A percentile compares a stretch with the other conserved stretches of the same genome.
These are phyloP conservation scores for Metschnikowia koreensis DNA, from an alignment of 805 yeast genomes.

Conservation along the genomic window DNA sequence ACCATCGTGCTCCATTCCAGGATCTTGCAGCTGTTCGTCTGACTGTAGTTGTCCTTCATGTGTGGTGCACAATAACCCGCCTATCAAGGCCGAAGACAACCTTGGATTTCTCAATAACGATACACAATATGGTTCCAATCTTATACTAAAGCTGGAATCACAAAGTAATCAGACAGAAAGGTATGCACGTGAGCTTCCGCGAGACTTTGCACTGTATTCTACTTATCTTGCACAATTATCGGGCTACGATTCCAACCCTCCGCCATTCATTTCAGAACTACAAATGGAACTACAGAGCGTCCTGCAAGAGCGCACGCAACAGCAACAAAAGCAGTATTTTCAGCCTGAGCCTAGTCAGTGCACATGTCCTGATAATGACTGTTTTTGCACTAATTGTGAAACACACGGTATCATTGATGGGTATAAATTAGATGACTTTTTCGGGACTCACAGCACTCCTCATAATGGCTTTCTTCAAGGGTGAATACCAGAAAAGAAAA, in stretches of 20 bases:
- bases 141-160: conserved; percentile 10
- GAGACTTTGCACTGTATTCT: conserved; percentile 2
- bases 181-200: conserved; percentile 7
- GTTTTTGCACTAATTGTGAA: conserved; percentile 41
- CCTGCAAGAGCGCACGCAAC: conserved; percentile 1
- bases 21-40: conserved; percentile 37
- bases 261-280: conserved; percentile 6
- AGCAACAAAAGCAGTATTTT: not conserved
- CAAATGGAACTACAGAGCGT: conserved; percentile 7
- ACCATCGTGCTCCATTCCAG: conserved; percentile 35
- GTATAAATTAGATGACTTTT: conserved; percentile 38
- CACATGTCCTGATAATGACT: conserved; percentile 17
- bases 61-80: conserved; percentile 27
- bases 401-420: conserved; percentile 47
- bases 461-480: not conserved
- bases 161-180: not conserved
- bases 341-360: conserved; percentile 9
- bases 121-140: conserved; percentile 14
- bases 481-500: not conserved
- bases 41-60: conserved; percentile 40
- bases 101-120: conserved; percentile 13
- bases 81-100: conserved; percentile 6
- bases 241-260: not conserved
- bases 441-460: conserved; percentile 11
- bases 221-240: conserved; percentile 1